These are phyloP conservation scores for Neurospora cerealis DNA, from an alignment of 495 filamentous ascomycete genomes.

Conservation along the genomic window DNA sequence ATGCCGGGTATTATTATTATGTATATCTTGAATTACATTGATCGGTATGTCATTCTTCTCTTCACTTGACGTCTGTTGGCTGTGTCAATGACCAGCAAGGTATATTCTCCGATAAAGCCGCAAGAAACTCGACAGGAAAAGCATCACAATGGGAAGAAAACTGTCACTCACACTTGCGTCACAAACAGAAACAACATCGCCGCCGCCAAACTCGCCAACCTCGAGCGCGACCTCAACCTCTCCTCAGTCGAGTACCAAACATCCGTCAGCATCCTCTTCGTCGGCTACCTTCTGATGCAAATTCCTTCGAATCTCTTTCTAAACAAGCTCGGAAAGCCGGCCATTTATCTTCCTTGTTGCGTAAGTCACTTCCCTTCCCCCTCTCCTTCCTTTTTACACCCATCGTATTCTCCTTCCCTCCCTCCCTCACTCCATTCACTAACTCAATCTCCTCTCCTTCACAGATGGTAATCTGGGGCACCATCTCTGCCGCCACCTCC, in stretches of 20 bases:
- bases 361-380: slow-evolving; percentile 15
- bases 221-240: slow-evolving; percentile 38
- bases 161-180: not conserved
- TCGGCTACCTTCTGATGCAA: slow-evolving; percentile 53
- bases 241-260: slow-evolving; percentile 45
- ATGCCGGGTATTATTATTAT: slow-evolving; percentile 44
- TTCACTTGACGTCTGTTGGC: not conserved
- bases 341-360: slow-evolving; percentile 51
- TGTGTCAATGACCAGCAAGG: not conserved
- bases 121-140: not conserved
- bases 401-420: not conserved
- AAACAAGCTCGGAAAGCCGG: slow-evolving; percentile 49
- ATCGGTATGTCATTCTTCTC: slow-evolving; percentile 33
- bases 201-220: slow-evolving; percentile 38
- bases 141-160: not conserved
- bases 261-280: slow-evolving; percentile 58
- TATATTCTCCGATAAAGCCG: too few species aligned
- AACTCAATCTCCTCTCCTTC: slow-evolving; percentile 25
- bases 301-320: slow-evolving; percentile 53
- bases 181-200: slow-evolving; percentile 40
- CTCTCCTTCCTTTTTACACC: too few species aligned
- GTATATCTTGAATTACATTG: slow-evolving; percentile 78
- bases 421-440: slow-evolving; percentile 10
- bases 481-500: slow-evolving; percentile 56
- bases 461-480: slow-evolving; percentile 61